Percentiles rank a stretch among this genome's conserved stretches.
Evolutionary conservation across 2,329 filamentous ascomycete species (phyloP).

Genomic region (Thielaviopsis populi): DNA sequence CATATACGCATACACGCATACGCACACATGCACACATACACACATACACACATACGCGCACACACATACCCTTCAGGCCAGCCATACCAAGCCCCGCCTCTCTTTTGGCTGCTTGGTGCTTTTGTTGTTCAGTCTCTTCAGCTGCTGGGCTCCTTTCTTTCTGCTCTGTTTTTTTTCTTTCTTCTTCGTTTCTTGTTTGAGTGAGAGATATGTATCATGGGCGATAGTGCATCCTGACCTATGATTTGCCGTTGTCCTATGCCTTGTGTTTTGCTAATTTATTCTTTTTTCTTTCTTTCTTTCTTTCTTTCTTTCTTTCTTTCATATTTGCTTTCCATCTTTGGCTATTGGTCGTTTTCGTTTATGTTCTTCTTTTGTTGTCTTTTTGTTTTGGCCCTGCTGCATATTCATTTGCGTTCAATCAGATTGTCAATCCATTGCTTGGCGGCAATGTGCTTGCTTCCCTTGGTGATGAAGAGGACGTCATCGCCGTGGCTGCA

Average conservation of each 20-base stretch:
- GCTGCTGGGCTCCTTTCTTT: too few species aligned
- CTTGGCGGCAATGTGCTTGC: neutral
- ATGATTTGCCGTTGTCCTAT: slow-evolving; percentile 4
- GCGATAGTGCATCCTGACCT: slow-evolving; percentile 12
- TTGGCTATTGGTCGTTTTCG: neutral
- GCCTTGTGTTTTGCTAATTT: neutral
- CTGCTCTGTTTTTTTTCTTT: neutral
- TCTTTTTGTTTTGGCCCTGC: neutral
- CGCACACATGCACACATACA: neutral
- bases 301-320: neutral
- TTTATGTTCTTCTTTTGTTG: too few species aligned
- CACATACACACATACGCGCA: too few species aligned
- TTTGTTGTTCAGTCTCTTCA: too few species aligned
- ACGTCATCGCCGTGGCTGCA: neutral
- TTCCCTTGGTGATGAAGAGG: neutral
- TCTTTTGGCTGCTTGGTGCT: neutral
- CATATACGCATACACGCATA: too few species aligned
- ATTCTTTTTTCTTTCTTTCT: neutral
- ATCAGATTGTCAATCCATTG: neutral
- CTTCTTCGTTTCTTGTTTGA: slow-evolving; percentile 17
- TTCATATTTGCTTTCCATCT: neutral
- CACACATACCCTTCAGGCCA: neutral
- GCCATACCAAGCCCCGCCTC: neutral
- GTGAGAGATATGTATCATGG: slow-evolving; percentile 5
- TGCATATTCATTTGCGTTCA: neutral